phyloP scores from a whole-genome alignment of 2,329 filamentous ascomycete species.

The Pseudopyrenochaeta lycopersici region DNA sequence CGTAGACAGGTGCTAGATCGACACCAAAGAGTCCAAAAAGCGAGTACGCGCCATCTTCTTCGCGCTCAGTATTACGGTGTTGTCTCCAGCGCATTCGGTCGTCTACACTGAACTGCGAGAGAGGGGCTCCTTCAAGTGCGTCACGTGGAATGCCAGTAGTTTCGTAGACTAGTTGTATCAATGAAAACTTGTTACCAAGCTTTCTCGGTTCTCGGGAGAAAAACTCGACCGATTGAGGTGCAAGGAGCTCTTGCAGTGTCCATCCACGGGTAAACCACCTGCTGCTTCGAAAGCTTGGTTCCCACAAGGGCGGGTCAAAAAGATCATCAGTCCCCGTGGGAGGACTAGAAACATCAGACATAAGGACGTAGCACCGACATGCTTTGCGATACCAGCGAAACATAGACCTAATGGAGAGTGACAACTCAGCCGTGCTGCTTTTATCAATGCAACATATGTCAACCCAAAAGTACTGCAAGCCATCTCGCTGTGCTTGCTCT shows the following conservation, averaged over 20 bases:
- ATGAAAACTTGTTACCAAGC: constrained; percentile 1
- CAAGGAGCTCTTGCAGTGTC: constrained; percentile 6
- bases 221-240: constrained; percentile 4
- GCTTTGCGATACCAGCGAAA: too few relatives aligned
- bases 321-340: too few relatives aligned
- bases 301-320: too few relatives aligned
- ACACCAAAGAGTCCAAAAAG: background rate
- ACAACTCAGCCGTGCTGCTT: too few relatives aligned
- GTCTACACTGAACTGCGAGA: background rate
- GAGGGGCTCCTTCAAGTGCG: background rate
- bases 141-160: background rate
- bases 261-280: background rate
- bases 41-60: too few relatives aligned
- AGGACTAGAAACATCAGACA: too few relatives aligned
- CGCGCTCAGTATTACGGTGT: background rate
- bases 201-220: background rate
- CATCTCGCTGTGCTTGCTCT: too few relatives aligned
- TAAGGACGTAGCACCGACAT: too few relatives aligned
- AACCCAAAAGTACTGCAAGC: too few relatives aligned
- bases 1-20: background rate
- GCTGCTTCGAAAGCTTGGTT: background rate
- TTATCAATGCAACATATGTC: too few relatives aligned
- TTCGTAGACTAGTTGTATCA: background rate
- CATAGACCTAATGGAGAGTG: too few relatives aligned
- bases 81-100: background rate